Evolutionary conservation across 805 yeast genomes (phyloP).

Genomic region (Scheffersomyces stipitis): DNA sequence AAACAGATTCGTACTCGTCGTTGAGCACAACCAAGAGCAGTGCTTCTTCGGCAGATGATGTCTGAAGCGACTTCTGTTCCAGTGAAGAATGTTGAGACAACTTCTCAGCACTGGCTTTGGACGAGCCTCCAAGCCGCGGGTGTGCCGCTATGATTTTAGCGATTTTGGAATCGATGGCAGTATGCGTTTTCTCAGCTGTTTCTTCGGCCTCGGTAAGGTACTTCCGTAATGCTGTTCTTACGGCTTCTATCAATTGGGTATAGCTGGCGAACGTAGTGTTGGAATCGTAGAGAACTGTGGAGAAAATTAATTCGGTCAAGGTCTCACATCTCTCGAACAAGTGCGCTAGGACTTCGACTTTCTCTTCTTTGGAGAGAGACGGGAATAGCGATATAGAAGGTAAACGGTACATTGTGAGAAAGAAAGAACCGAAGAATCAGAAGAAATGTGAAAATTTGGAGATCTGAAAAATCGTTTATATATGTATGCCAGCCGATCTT

Average conservation of each 20-base stretch:
- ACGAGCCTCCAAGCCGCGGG: slow-evolving; percentile 68
- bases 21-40: slow-evolving; percentile 53
- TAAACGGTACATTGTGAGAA: no score
- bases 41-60: slow-evolving; percentile 50
- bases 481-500: no score
- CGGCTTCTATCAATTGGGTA: slow-evolving; percentile 43
- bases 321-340: slow-evolving; percentile 68
- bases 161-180: slow-evolving; percentile 24
- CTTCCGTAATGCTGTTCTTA: slow-evolving; percentile 37
- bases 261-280: slow-evolving; percentile 21
- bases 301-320: slow-evolving; percentile 31
- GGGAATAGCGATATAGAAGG: slow-evolving; percentile 29
- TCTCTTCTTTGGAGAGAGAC: slow-evolving; percentile 19
- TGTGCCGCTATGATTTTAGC: slow-evolving; percentile 80
- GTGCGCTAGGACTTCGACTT: slow-evolving; percentile 46
- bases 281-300: slow-evolving; percentile 16
- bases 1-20: slow-evolving; percentile 56
- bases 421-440: no score
- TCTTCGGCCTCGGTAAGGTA: slow-evolving; percentile 26
- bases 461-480: no score
- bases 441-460: no score
- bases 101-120: slow-evolving; percentile 21
- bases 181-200: slow-evolving; percentile 19
- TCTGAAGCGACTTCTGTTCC: slow-evolving; percentile 69
- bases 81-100: slow-evolving; percentile 63